Percentiles rank a stretch among this genome's conserved stretches.
These are phyloP conservation scores for Globisporangium recalcitrans DNA, from an alignment of 352 stramenopile genomes.

Conservation along the genomic window DNA sequence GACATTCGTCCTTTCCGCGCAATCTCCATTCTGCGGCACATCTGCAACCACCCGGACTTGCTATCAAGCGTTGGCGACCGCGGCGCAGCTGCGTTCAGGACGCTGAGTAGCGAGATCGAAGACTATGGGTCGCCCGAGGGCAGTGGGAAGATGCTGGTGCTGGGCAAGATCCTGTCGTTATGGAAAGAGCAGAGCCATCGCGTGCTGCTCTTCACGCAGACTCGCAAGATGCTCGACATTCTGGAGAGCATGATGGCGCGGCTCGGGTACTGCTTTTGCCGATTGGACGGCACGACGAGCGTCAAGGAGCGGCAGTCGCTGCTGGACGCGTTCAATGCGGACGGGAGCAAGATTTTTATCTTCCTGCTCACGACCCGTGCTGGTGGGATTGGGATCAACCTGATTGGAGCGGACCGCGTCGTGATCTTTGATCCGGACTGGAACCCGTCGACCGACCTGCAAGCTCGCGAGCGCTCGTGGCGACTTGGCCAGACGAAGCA, in stretches of 20 bases:
- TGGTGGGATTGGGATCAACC: constrained; percentile 95
- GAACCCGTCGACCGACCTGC: constrained; percentile 96
- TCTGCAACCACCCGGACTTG: constrained; percentile 98
- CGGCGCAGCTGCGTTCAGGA: constrained; percentile 1
- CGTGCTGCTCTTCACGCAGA: constrained; percentile 97
- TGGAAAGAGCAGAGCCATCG: constrained; percentile 95
- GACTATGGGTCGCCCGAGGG: constrained; percentile 48
- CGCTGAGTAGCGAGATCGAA: constrained; percentile 3
- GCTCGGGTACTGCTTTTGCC: constrained; percentile 87
- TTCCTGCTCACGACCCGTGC: constrained; percentile 86
- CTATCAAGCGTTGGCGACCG: constrained; percentile 46
- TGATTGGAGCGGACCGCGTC: constrained; percentile 94
- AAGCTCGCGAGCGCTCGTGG: constrained; percentile 97
- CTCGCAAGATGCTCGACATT: constrained; percentile 96
- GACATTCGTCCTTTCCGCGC: constrained; percentile 87
- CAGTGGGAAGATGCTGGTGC: constrained; percentile 96
- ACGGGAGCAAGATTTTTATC: constrained; percentile 69
- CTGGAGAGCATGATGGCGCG: constrained; percentile 90
- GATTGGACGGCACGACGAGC: constrained; percentile 96
- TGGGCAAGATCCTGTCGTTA: constrained; percentile 92
- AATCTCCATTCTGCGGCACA: constrained; percentile 95
- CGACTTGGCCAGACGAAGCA: constrained; percentile 88
- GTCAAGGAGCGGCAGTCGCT: constrained; percentile 91
- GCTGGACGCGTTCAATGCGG: constrained; percentile 95
- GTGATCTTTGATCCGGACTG: constrained; percentile 99